Base-by-base conservation (phyloP, 805 yeast genomes). In the Candida saitoana region DNA sequence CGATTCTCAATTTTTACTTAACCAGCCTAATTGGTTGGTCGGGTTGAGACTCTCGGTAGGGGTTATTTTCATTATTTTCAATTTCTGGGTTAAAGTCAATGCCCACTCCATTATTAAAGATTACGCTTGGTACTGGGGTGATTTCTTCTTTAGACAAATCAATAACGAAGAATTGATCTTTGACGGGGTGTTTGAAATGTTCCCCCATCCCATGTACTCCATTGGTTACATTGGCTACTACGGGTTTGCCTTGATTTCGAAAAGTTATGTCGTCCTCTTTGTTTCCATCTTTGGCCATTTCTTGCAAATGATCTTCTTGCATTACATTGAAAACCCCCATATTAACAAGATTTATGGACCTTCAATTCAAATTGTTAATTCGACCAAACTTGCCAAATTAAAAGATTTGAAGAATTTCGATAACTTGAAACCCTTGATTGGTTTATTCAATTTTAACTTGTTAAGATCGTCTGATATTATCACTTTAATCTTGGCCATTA, bases 61-160 rank as follows among this genome's bases (percentile, higher is more conserved):
- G n/a, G 51, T 71, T 1, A 48, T 65, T 4, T 71, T 87, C 51
- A 79, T 86, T 46, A 45, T 84, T 15, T 84, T 87, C 67, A 87
- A 87, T 56, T 68, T 84, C 20, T 84, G 93, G 89, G 95, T 87
- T 36, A 87, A 87, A 59, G 65, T 86, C 18, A 90, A 87, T 59
- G 95, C 95, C 25, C 96, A 87, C 59, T 75, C 89, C 49, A 89
- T 87, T 15, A 89, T 87, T 45, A 86, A 87, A 59, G 96, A 87
- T 57, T 87, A 81, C 57, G 96, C 96, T 8, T 87, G 96, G 96
- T 87, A 87, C 62, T 87, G 96, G 96, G 96, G 96, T 19, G 96
- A 87, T 62, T 87, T 87, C 65, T 87, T 87, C 73, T 87, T 87
- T 65, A 68, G 88, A 41, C 85, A 84, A 57, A 65, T 68, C 49